Evolutionary conservation across 225 moss, liverwort and hornwort genomes (phyloP), one percentile per base, ranked within the genome.

Genomic region (Bryoerythrophyllum caledonicum): DNA sequence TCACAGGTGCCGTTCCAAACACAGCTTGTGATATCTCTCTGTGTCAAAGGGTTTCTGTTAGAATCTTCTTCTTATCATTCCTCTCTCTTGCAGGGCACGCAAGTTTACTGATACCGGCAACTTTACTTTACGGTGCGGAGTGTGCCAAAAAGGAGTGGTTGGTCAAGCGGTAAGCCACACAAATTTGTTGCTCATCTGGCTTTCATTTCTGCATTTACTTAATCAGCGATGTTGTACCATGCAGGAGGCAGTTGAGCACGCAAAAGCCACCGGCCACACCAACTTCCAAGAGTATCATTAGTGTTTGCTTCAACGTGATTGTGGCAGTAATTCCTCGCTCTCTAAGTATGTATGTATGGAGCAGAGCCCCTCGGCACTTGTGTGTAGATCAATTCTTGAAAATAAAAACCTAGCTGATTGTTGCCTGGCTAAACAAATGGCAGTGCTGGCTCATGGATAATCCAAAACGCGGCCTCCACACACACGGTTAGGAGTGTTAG

Each of bases 81-180:
- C 35, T 38, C 61, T 62, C 59, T 69, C 67, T 17, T 8, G 32
- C 88, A 94, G 96, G 79, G 93, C 93, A 32, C 81, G 90, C 65
- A 99, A 88, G 71, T 99, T 94, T 46, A 99, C 94, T 1, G 95
- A 99, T 81, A 95, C 97, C 24, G 94, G 91, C 21, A 99, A 91
- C 55, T 99, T 99, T 44, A 93, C 94, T 10, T 79, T 99, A 9
- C 91, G 97, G 20, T 99, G 97, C 82, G 93, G 82, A 14, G 78
- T 93, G 63, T 99, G 97, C 74, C 97, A 99, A 78, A 90, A 85
- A 74, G 97, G 97, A 72, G 93, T 93, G 19, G 65, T 93, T 56
- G 97, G 97, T 74, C 86, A 99, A 79, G 81, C 76, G 82, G 96
- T 94, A 46, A 60, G 79, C 54, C 23, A 20, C 23, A 37, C 27